Evolutionary conservation across 306 rosid genomes (phyloP).

Genomic region (Trichosanthes cucumerina): DNA sequence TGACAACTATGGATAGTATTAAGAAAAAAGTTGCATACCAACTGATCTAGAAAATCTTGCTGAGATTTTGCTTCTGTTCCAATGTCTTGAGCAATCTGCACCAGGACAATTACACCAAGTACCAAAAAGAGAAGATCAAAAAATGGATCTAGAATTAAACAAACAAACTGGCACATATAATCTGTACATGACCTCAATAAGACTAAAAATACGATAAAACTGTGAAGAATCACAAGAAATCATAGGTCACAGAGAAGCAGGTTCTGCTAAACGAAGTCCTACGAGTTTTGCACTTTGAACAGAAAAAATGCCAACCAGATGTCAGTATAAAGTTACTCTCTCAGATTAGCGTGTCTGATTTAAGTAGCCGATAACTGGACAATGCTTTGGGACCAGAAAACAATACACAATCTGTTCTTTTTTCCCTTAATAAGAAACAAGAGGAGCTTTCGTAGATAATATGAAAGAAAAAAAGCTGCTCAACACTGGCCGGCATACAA

Average conservation of each 20-base stretch:
- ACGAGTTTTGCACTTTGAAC: background rate
- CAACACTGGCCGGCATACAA: background rate
- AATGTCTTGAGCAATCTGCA: slow-evolving; percentile 88
- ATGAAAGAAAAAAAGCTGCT: background rate
- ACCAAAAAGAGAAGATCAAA: background rate
- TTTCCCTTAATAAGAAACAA: background rate
- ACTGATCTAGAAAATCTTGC: slow-evolving; percentile 52
- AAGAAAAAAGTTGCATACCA: slow-evolving; percentile 36
- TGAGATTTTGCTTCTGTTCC: slow-evolving; percentile 63
- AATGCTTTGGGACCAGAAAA: background rate
- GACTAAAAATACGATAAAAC: background rate
- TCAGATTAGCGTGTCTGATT: background rate
- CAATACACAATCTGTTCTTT: background rate
- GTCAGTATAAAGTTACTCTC: background rate
- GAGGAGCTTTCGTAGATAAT: background rate
- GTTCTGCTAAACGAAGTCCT: background rate
- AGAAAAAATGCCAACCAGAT: background rate
- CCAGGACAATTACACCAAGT: background rate
- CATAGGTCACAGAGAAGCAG: background rate
- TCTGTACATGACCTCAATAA: background rate
- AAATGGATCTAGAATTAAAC: background rate
- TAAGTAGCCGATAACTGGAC: background rate
- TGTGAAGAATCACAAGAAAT: background rate
- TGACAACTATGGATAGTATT: slow-evolving; percentile 6
- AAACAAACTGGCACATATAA: background rate